Evolutionary conservation across 2,329 filamentous ascomycete genomes (phyloP), one percentile per base, ranked within the genome.

Genomic region (Ophidiomyces ophidiicola): DNA sequence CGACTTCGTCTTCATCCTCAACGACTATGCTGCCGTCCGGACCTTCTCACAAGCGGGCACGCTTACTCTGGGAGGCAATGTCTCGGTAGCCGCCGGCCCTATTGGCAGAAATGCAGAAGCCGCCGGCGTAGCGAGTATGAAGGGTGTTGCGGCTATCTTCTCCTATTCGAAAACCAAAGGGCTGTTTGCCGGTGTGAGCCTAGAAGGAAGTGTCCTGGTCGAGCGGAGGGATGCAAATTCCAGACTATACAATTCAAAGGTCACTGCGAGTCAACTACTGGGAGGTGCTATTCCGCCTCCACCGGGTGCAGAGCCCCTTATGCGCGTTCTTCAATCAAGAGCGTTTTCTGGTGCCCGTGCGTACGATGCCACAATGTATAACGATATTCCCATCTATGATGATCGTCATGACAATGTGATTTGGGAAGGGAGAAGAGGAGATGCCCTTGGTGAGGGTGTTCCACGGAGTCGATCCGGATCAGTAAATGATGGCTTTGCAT

Each of bases 161-260:
- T 84, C 83, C 53, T 98, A 98, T 70, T 90, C 82, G 59, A 96
- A 94, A 66, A 98, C 90, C 8, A 96, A 94, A 67, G 90, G 90
- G 14, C 67, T 98, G 21, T 98, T 98, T 52, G 90, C 90, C 4
- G 90, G 90, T 56, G 87, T 98, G 33, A 92, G 83, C 50, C 68
- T 98, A 49, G 90, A 98, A 60, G 90, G 90, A 15, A 88, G 82
- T 45, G 86, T 83, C 38, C 80, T 98, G 48, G 83, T 96, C 47
- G 90, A 98, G 66, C 77, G 90, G 47, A 81, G 86, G 64, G 90
- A 98, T 62, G 90, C 90, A 51, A 98, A 98, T 57, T 82, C 94
- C 64, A 94, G 93, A 65, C 73, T 98, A 45, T 98, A 98, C 60
- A 83, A 84, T 46, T 76, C 80, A 43, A 76, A 82, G 45, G 74